Conservation (phyloP, 345 rosid species). For the Populus tremula region DNA sequence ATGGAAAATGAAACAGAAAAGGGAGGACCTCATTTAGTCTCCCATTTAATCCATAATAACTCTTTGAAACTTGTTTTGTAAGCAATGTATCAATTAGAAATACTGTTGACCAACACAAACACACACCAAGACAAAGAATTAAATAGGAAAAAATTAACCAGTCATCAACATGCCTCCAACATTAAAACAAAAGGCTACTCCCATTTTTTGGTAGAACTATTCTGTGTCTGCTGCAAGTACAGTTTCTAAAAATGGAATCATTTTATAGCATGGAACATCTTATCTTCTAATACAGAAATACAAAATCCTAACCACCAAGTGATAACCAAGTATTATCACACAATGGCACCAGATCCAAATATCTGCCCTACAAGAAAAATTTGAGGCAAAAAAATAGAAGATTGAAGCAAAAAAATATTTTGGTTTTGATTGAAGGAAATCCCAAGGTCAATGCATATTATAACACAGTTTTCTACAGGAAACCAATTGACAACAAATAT, state of each 20-base stretch:
- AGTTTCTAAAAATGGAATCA: not conserved
- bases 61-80: too few species aligned
- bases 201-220: not conserved
- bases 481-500: not conserved
- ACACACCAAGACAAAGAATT: not conserved
- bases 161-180: not conserved
- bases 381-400: not conserved
- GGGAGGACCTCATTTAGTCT: too few species aligned
- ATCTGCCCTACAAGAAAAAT: not conserved
- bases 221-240: not conserved
- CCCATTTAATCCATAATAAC: too few species aligned
- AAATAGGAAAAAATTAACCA: not conserved
- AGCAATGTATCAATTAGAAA: not conserved
- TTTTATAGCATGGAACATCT: not conserved
- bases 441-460: not conserved
- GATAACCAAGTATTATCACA: not conserved
- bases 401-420: too few species aligned
- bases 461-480: not conserved
- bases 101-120: not conserved
- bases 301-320: not conserved
- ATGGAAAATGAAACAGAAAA: too few species aligned
- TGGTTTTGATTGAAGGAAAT: not conserved
- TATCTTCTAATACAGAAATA: not conserved
- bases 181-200: not conserved
- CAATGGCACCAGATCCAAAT: not conserved